Evolutionary conservation across 2,329 filamentous ascomycete genomes (phyloP).

Genomic region (Fusarium concolor): DNA sequence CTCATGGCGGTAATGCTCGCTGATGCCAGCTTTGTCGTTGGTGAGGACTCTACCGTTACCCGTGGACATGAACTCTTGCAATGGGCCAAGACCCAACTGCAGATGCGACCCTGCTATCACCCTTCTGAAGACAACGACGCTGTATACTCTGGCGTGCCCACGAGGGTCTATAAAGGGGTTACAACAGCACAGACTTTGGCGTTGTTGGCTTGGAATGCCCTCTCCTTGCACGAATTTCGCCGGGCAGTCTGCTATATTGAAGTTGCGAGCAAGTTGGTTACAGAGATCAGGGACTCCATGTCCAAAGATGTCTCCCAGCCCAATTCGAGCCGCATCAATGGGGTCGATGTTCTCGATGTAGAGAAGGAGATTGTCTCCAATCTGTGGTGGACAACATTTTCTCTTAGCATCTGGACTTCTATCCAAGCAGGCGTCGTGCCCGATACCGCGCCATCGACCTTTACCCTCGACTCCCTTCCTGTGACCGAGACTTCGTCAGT

Average conservation of each 20-base stretch:
- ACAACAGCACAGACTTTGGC: conserved; percentile 51
- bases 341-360: conserved; percentile 54
- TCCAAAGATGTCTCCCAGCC: conserved; percentile 43
- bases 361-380: conserved; percentile 55
- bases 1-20: conserved; percentile 55
- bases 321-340: conserved; percentile 54
- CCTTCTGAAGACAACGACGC: conserved; percentile 36
- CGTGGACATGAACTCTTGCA: conserved; percentile 50
- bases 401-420: conserved; percentile 54
- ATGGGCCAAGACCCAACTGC: conserved; percentile 52
- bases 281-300: conserved; percentile 50
- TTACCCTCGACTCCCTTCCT: conserved; percentile 47
- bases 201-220: conserved; percentile 53
- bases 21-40: conserved; percentile 53
- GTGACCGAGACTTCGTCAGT: conserved; percentile 47
- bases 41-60: conserved; percentile 43
- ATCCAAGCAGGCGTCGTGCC: conserved; percentile 51
- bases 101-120: conserved; percentile 41
- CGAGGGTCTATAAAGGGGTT: conserved; percentile 50
- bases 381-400: conserved; percentile 55
- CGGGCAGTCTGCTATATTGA: conserved; percentile 52
- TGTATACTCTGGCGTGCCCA: conserved; percentile 47
- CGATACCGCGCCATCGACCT: conserved; percentile 39
- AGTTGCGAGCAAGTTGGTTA: conserved; percentile 49
- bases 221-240: conserved; percentile 49